Base-by-base conservation (phyloP, 805 yeast genomes). In the Ogataea nakhonphanomensis region DNA sequence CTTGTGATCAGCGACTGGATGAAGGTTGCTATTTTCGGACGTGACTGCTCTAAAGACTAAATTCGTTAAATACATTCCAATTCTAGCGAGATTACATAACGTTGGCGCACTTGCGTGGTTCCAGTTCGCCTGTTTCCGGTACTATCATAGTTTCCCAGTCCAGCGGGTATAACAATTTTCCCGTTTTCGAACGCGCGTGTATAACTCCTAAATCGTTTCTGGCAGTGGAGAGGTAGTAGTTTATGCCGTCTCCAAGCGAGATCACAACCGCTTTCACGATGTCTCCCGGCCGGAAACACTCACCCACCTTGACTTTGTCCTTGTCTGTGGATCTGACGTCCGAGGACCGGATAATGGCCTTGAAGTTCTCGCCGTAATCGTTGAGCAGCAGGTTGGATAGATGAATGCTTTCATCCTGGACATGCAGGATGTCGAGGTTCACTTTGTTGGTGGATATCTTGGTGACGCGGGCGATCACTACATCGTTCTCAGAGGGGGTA, bases 141-240 rank as follows among this genome's bases (percentile, higher is more conserved):
- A 85, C 79, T 24, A 83, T 73, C 98, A 95, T 93, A 9, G 88
- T 84, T 64, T 88, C 90, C 97, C 98, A 93, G 63, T 93, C 98
- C 30, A 88, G 64, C 2, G 99, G 95, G 52, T 81, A 83, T 87
- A 93, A 78, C 40, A 79, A 64, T 26, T 77, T 79, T 2, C 96
- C 96, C 8, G 73, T 68, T 46, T 73, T 76, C 30, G 82, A 74
- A 45, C 74, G 78, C 5, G 98, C 97, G 61, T 90, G 85, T 1
- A 93, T 81, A 4, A 93, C 99, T 3, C 99, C 99, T 28, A 91
- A 67, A 55, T 91, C 96, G 60, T 91, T 88, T 47, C 82, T 71
- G 2, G 96, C 95, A 0, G 99, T 93, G 6, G 88, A 76, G 47
- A 93, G 67, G 60, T 90, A 93, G 58, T 90, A 93, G 59, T 87